A percentile compares a stretch with the other conserved stretches of the same genome.
Conservation (phyloP, 352 stramenopile genomes). For the Peronosclerospora sorghi region DNA sequence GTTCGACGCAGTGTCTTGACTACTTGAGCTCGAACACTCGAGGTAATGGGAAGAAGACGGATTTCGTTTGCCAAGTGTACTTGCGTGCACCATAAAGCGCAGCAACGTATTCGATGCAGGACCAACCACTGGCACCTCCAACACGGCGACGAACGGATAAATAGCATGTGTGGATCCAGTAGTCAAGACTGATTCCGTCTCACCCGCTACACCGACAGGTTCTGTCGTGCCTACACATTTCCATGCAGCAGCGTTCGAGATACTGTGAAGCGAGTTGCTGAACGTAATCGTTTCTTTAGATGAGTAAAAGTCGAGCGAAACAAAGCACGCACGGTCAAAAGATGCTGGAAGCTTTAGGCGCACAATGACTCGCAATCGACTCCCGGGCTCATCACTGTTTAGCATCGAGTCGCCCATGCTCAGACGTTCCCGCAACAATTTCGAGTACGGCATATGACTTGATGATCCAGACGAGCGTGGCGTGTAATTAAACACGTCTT, state of each 20-base stretch:
- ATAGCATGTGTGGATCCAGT: constrained; percentile 47
- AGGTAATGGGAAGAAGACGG: constrained; percentile 32
- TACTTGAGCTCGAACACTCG: constrained; percentile 32
- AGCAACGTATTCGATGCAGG: constrained; percentile 74
- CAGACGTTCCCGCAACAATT: constrained; percentile 49
- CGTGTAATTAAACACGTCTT: constrained; percentile 79
- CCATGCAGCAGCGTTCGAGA: constrained; percentile 54
- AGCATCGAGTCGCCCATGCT: constrained; percentile 71
- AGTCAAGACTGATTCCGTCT: constrained; percentile 53
- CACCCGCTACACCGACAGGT: constrained; percentile 49
- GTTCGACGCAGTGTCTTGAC: constrained; percentile 28
- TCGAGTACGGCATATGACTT: constrained; percentile 77
- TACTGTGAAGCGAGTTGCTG: constrained; percentile 34
- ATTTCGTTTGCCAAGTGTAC: constrained; percentile 59
- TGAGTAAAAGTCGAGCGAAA: constrained; percentile 76
- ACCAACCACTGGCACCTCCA: constrained; percentile 73
- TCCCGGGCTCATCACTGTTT: constrained; percentile 71
- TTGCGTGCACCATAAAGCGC: constrained; percentile 79
- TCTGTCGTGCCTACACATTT: constrained; percentile 80
- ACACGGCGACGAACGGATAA: constrained; percentile 77
- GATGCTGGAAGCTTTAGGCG: constrained; percentile 64
- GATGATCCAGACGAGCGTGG: constrained; percentile 65
- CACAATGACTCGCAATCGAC: constrained; percentile 73
- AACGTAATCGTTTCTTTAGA: constrained; percentile 54
- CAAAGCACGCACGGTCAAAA: constrained; percentile 73